A percentile compares a stretch with the other conserved stretches of the same genome.
Evolutionary conservation across 2,329 filamentous ascomycete species (phyloP).

Genomic region (Pyricularia sp.): DNA sequence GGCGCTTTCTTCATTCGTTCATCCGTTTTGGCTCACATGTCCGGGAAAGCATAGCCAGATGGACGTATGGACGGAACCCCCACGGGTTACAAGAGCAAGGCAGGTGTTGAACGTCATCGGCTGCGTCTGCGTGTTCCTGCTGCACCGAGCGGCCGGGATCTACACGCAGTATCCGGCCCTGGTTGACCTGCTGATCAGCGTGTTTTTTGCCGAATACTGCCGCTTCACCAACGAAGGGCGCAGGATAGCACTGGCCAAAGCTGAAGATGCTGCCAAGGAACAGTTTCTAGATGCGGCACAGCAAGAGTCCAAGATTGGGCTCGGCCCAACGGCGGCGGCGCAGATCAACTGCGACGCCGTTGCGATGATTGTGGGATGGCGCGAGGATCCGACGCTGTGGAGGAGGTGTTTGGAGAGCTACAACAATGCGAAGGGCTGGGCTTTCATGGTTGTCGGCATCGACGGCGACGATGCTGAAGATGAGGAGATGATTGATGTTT

Average conservation of each 20-base stretch:
- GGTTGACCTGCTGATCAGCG: neutral
- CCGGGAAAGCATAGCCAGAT: neutral
- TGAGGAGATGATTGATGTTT: neutral
- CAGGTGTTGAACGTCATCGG: neutral
- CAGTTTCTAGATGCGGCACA: neutral
- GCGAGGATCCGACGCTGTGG: neutral
- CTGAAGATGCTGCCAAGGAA: neutral
- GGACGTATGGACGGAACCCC: neutral
- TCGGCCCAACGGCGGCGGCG: neutral
- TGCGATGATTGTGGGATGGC: neutral
- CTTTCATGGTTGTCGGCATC: neutral
- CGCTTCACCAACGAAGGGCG: neutral
- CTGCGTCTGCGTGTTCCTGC: neutral
- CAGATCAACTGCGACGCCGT: neutral
- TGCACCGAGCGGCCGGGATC: neutral
- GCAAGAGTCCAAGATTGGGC: neutral
- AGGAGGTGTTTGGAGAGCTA: neutral
- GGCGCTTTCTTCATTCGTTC: neutral
- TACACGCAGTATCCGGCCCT: neutral
- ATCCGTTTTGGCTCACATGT: neutral
- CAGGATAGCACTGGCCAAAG: neutral
- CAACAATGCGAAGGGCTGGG: neutral
- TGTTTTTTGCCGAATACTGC: neutral
- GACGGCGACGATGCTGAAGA: neutral
- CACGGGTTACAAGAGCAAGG: neutral